A percentile compares a stretch with the other conserved stretches of the same genome.
These are phyloP conservation scores for Mycena rebaudengoi DNA, from an alignment of 768 basidiomycete genomes.

Conservation along the genomic window DNA sequence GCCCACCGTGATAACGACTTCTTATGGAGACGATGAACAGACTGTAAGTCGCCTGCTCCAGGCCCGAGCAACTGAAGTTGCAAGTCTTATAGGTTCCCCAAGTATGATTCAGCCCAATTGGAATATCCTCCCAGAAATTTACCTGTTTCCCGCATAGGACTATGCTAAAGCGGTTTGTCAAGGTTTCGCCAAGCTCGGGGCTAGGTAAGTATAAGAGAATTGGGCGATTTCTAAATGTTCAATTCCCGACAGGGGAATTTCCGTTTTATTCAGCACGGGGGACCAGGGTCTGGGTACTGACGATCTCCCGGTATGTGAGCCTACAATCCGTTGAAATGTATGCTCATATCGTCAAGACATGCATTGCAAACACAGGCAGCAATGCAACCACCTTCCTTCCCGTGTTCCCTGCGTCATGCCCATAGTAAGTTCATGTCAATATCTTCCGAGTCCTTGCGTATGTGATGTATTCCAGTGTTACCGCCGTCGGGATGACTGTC, in stretches of 20 bases:
- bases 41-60: neutral
- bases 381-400: conserved; percentile 42
- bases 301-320: conserved; percentile 39
- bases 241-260: conserved; percentile 35
- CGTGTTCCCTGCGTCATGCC: conserved; percentile 26
- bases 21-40: conserved; percentile 47
- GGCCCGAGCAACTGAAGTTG: too few species aligned
- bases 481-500: conserved; percentile 13
- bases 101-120: neutral
- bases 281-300: conserved; percentile 50
- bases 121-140: neutral
- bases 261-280: conserved; percentile 50
- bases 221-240: neutral
- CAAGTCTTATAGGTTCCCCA: conserved; percentile 13
- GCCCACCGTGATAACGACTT: conserved; percentile 50
- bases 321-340: conserved; percentile 35
- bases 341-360: conserved; percentile 33
- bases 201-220: conserved; percentile 34
- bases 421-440: conserved; percentile 30
- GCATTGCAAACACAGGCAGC: conserved; percentile 33
- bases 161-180: conserved; percentile 50
- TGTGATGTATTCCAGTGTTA: conserved; percentile 9
- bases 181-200: conserved; percentile 52
- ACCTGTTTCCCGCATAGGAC: conserved; percentile 35
- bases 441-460: neutral